A percentile compares a stretch with the other conserved stretches of the same genome.
These are phyloP conservation scores for Boletus vinaceobasis DNA, from an alignment of 768 basidiomycete species.

Conservation along the genomic window DNA sequence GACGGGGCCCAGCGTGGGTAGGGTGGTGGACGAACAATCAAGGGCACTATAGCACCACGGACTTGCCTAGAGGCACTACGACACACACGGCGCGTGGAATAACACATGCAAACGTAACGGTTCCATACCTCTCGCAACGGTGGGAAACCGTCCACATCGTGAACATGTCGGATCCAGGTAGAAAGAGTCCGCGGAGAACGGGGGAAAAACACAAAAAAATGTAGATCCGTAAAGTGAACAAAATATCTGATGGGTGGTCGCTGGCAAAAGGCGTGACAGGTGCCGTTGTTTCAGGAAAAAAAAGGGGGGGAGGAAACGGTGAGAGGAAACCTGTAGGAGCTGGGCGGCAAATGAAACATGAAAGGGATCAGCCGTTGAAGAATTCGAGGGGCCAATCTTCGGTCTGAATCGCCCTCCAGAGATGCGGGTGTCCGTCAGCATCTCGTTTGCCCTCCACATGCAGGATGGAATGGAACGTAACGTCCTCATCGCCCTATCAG, in stretches of 20 bases:
- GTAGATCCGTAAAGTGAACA: conserved; percentile 1
- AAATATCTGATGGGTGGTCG: not conserved
- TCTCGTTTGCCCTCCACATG: conserved; percentile 53
- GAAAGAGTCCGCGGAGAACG: conserved; percentile 11
- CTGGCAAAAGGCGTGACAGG: conserved; percentile 15
- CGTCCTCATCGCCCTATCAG: conserved; percentile 58
- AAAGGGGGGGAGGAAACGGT: not conserved
- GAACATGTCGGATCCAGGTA: not conserved
- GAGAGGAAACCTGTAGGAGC: not conserved
- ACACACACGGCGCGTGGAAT: not conserved
- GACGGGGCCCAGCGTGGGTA: conserved; percentile 4
- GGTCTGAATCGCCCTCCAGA: conserved; percentile 65
- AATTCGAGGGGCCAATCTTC: conserved; percentile 47
- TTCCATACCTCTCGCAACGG: conserved; percentile 1
- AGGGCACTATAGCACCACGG: conserved; percentile 3
- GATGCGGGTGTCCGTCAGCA: conserved; percentile 46
- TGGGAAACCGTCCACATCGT: conserved; percentile 5
- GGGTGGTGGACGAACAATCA: not conserved
- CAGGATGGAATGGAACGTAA: conserved; percentile 68
- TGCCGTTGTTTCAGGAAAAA: conserved; percentile 20
- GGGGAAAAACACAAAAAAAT: not conserved
- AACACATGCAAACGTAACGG: conserved; percentile 8
- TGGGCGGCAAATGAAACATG: not conserved
- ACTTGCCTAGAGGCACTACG: not conserved
- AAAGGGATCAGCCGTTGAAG: conserved; percentile 23